Evolutionary conservation across 805 yeast species (phyloP).

Genomic region (Saccharomycopsis lassenensis): DNA sequence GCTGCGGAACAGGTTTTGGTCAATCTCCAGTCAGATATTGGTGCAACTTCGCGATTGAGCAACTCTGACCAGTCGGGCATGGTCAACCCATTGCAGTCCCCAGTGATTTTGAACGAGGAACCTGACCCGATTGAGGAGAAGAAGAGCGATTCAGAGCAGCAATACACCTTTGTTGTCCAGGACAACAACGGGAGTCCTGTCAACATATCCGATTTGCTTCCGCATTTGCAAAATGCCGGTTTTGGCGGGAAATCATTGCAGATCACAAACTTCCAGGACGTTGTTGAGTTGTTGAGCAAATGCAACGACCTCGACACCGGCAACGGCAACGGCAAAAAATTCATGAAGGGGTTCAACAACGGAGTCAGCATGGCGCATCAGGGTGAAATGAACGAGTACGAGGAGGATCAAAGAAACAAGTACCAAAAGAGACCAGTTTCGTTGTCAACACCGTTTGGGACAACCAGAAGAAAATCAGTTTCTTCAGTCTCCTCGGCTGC

Average conservation of each 20-base stretch:
- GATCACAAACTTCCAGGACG: background rate
- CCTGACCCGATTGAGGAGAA: too few species aligned
- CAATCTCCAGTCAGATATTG: constrained; percentile 3
- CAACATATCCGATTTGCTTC: too few species aligned
- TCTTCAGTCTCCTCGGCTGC: constrained; percentile 8
- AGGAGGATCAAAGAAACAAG: too few species aligned
- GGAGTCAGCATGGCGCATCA: too few species aligned
- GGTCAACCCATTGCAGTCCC: constrained; percentile 12
- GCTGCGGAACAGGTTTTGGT: constrained; percentile 10
- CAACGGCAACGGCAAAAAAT: constrained; percentile 11
- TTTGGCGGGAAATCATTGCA: too few species aligned
- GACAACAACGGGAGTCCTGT: too few species aligned
- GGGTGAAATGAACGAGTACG: too few species aligned
- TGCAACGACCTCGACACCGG: constrained; percentile 12
- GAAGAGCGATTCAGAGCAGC: too few species aligned
- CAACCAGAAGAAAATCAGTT: constrained; percentile 8
- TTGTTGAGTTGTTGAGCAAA: constrained; percentile 36
- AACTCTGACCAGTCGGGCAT: background rate
- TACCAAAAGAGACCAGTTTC: constrained; percentile 4
- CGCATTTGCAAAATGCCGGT: too few species aligned
- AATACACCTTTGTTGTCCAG: too few species aligned
- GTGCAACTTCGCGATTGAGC: background rate
- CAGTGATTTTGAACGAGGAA: constrained; percentile 14
- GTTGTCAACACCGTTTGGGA: constrained; percentile 2
- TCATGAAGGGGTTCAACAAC: background rate